phyloP scores from a whole-genome alignment of 208 protist genomes.

The Leishmania mexicana region DNA sequence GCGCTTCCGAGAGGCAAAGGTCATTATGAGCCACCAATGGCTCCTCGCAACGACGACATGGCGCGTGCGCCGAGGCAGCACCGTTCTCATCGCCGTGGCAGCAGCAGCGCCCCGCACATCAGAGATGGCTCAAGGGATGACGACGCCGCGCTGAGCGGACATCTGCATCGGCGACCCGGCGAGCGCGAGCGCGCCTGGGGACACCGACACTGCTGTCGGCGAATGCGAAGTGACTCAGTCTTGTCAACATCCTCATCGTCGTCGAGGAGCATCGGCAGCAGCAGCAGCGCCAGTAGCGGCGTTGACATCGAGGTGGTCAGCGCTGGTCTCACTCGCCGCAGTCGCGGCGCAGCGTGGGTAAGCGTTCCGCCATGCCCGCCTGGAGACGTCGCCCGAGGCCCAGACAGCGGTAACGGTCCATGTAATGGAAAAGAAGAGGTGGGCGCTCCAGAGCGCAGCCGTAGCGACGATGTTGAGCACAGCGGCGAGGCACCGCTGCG shows the following conservation, averaged over 20 bases:
- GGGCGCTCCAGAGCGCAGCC: not conserved
- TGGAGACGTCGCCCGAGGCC: not conserved
- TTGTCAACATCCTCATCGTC: conserved; percentile 4
- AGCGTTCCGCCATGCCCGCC: not conserved
- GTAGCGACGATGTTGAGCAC: not conserved
- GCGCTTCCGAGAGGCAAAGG: not conserved
- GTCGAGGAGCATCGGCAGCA: not conserved
- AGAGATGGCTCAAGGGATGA: not conserved
- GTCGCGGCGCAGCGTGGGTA: not conserved
- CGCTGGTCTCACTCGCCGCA: not conserved
- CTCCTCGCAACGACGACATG: not conserved
- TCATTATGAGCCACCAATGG: not conserved
- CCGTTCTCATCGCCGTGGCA: not conserved
- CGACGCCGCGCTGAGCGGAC: not conserved
- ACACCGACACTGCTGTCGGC: not conserved
- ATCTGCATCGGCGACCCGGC: not conserved
- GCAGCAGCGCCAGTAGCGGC: not conserved
- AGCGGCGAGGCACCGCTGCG: not conserved
- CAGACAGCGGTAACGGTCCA: not conserved
- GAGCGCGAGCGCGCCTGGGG: not conserved
- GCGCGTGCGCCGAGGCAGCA: not conserved
- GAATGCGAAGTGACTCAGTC: not conserved
- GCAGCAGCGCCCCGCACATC: not conserved
- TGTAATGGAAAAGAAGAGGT: not conserved
- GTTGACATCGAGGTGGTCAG: not conserved